Evolutionary conservation across 2,329 filamentous ascomycete species (phyloP), one percentile per base, ranked within the genome.

Genomic region (Microcyclospora tardicrescens): DNA sequence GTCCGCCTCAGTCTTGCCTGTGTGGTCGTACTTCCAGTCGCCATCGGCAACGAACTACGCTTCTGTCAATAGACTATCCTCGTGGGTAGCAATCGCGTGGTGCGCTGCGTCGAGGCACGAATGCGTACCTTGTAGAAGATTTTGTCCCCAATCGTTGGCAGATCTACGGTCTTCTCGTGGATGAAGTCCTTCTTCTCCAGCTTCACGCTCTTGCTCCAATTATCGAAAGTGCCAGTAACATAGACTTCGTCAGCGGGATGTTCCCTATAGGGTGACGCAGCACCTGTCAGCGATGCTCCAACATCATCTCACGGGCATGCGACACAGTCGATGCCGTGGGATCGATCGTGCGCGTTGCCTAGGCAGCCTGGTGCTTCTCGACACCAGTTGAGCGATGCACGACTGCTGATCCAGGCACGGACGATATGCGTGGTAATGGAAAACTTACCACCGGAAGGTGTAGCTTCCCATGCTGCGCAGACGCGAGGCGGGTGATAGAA

Each of bases 221-320:
- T 74, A 65, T 96, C 89, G 60, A 96, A 96, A 46, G 84, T 89
- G 59, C 91, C 91, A 31, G 89, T 96, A 53, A 96, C 91, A 63
- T 81, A 89, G 61, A 96, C 89, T 59, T 93, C 82, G 51, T 79
- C 73, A 59, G 83, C 87, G 53, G 77, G 69, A 61, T 91, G 79
- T 58, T 81, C 77, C 89, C 89, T 95, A 24, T 8, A 24, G 19
- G 19, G 19, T 8, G 64, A 51, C 45, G 52, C 44, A 44, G 37
- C 42, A 38, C 43, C 12, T 28, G 42, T 45, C 44, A 44, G 43
- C 37, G 33, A 35, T 33, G 37, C 30, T 28, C 49, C 55, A 35
- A 28, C 33, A 10, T 19, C 33, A 27, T 28, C 32, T n/a, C 14
- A 24, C 34, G 34, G 35, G 34, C 16, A 24, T 33, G n/a, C 19